Conservation (phyloP, 345 rosid genomes). For the Toxicodendron radicans region DNA sequence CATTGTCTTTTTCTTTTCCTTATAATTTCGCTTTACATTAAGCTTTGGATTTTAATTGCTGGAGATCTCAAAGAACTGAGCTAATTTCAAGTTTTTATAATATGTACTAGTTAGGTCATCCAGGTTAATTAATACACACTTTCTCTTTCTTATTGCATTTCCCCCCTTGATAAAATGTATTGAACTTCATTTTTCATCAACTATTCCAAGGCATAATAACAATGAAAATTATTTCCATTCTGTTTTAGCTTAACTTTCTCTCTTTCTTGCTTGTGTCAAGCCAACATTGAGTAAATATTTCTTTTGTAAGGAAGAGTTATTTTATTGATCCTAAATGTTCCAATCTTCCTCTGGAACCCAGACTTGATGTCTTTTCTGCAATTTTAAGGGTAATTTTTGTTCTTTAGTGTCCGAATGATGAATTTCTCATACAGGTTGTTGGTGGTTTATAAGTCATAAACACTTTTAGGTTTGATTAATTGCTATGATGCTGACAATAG, state of each 20-base stretch:
- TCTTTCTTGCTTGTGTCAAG: neutral
- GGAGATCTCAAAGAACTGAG: neutral
- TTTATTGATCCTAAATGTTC: neutral
- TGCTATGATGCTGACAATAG: neutral
- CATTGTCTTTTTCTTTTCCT: neutral
- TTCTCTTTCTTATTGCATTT: neutral
- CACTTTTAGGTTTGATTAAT: neutral
- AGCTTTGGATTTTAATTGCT: neutral
- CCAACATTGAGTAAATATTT: neutral
- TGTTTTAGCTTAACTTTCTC: neutral
- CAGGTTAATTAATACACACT: neutral
- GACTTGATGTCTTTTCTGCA: neutral
- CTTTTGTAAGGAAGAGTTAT: neutral
- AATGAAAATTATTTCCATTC: neutral
- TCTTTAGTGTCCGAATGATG: neutral
- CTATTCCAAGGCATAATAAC: neutral
- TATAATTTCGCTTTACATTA: neutral
- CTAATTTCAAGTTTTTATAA: neutral
- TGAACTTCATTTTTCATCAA: neutral
- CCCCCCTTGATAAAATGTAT: neutral
- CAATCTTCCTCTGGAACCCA: neutral
- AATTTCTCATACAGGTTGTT: neutral
- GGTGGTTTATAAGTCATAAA: neutral
- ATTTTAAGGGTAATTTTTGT: neutral
- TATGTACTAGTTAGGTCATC: neutral